phyloP scores from a whole-genome alignment of 1,284 basidiomycete genomes.

The Rhodotorula glutinis region DNA sequence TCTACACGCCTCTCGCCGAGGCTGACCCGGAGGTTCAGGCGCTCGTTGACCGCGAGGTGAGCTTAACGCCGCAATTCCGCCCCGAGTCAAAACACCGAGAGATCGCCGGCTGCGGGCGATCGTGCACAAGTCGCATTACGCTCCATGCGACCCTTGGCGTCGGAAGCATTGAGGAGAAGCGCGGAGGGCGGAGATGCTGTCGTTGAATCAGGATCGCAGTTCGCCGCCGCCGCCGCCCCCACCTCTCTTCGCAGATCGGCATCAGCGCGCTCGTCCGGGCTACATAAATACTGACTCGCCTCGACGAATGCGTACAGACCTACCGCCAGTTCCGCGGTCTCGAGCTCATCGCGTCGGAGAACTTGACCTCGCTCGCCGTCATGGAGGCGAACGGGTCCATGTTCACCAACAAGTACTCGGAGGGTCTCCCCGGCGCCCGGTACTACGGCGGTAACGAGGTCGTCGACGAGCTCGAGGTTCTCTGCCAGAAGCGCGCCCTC shows the following conservation, averaged over 20 bases:
- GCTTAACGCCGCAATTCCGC: constrained; percentile 1
- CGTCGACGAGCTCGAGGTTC: constrained; percentile 92
- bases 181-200: too few relatives aligned
- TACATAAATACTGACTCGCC: neutral
- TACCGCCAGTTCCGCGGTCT: constrained; percentile 87
- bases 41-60: constrained; percentile 91
- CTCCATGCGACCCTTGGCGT: too few relatives aligned
- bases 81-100: neutral
- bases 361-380: constrained; percentile 85
- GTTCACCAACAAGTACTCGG: constrained; percentile 58
- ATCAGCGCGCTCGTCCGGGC: too few relatives aligned
- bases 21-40: constrained; percentile 91
- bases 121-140: too few relatives aligned
- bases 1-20: constrained; percentile 83
- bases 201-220: too few relatives aligned
- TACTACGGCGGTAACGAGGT: constrained; percentile 86
- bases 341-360: constrained; percentile 96
- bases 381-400: constrained; percentile 99
- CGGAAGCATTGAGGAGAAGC: too few relatives aligned
- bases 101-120: neutral
- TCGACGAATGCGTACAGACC: constrained; percentile 17
- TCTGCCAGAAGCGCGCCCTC: constrained; percentile 93
- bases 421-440: constrained; percentile 69
- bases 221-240: too few relatives aligned
- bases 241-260: too few relatives aligned